phyloP scores from a whole-genome alignment of 139 green algal genomes.

The Pseudopediastrum boryanum region DNA sequence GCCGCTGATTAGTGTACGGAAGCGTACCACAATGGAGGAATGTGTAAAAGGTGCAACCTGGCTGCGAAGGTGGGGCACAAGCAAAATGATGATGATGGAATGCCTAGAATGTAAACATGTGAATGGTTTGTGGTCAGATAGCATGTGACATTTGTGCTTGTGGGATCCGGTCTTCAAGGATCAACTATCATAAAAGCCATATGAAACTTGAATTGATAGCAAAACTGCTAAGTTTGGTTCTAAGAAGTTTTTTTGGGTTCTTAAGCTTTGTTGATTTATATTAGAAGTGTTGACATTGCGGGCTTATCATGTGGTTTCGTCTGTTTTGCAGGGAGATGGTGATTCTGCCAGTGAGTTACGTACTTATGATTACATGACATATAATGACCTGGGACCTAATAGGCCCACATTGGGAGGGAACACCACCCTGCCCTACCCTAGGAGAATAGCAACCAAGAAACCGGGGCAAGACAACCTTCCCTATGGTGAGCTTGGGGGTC shows the following conservation, averaged over 20 bases:
- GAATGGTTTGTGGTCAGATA: no score
- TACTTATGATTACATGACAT: conserved; percentile 20
- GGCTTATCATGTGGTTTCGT: no score
- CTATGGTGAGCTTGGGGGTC: neutral
- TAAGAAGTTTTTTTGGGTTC: no score
- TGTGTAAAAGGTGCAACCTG: no score
- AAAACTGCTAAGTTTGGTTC: neutral
- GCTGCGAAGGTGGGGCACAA: no score
- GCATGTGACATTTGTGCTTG: no score
- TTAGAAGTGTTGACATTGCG: neutral
- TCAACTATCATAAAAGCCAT: no score
- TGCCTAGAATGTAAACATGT: no score
- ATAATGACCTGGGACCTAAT: conserved; percentile 37
- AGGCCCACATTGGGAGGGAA: conserved; percentile 1
- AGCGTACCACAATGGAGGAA: no score
- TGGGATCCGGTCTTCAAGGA: no score
- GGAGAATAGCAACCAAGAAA: conserved; percentile 30
- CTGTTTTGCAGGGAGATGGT: neutral
- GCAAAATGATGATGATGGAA: no score
- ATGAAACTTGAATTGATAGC: neutral
- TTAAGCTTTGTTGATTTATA: neutral
- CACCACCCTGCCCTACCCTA: conserved; percentile 30
- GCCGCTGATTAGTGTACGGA: no score
- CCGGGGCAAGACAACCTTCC: conserved; percentile 19
- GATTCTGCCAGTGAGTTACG: neutral